phyloP scores from a whole-genome alignment of 345 rosid genomes.

The Erodium maritimum region DNA sequence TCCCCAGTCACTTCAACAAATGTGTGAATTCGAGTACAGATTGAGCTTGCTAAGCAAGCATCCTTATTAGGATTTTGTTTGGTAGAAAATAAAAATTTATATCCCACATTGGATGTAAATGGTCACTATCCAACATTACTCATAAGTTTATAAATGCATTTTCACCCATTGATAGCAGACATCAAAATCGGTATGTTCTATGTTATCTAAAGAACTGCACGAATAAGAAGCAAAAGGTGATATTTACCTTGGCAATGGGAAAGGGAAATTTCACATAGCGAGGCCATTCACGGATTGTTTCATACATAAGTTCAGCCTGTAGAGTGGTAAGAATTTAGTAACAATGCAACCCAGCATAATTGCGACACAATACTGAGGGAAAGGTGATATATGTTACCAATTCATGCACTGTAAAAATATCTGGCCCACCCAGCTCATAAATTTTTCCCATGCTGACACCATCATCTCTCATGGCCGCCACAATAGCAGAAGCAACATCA shows the following conservation, averaged over 20 bases:
- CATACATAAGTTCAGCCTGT: conserved; percentile 91
- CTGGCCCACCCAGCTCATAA: conserved; percentile 96
- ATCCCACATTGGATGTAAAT: neutral
- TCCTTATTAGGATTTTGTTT: neutral
- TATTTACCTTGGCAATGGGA: conserved; percentile 81
- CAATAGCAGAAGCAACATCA: conserved; percentile 85
- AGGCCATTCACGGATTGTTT: conserved; percentile 85
- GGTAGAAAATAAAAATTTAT: neutral
- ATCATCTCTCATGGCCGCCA: conserved; percentile 86
- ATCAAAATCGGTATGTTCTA: too few relatives aligned
- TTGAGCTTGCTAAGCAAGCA: neutral
- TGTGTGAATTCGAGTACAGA: neutral
- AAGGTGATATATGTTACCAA: conserved; percentile 42
- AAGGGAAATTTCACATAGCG: conserved; percentile 79
- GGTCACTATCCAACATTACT: neutral
- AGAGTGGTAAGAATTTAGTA: conserved; percentile 19
- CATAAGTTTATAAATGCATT: neutral
- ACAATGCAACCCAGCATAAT: conserved; percentile 7
- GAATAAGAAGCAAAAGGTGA: neutral
- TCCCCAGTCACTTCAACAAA: neutral
- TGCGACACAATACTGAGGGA: conserved; percentile 8
- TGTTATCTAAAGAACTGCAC: too few relatives aligned
- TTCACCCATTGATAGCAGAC: too few relatives aligned
- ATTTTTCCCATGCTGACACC: conserved; percentile 87
- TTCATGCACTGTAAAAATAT: conserved; percentile 62